Percentiles rank a stretch among this genome's conserved stretches.
Evolutionary conservation across 345 rosid species (phyloP).

Genomic region (Firmiana major): DNA sequence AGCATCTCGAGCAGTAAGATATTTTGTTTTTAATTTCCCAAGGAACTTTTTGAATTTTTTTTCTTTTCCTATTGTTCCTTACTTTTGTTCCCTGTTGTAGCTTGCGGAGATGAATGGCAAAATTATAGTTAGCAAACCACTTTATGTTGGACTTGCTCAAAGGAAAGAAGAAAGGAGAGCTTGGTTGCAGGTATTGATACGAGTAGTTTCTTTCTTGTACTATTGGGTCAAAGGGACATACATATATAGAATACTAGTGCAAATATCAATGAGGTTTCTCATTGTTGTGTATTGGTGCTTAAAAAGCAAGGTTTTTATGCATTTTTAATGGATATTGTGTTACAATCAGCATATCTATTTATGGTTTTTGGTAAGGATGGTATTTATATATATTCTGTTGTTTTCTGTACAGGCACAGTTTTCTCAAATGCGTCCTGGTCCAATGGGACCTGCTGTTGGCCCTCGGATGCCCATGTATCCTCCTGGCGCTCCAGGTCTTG

Average conservation of each 20-base stretch:
- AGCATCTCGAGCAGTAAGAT: slow-evolving; percentile 75
- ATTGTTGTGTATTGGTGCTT: not conserved
- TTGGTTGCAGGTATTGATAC: slow-evolving; percentile 62
- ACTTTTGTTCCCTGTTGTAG: slow-evolving; percentile 25
- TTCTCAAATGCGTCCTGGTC: slow-evolving; percentile 78
- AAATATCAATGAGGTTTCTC: not conserved
- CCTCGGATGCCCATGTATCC: slow-evolving; percentile 89
- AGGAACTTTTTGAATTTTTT: not conserved
- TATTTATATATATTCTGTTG: not conserved
- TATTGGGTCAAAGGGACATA: slow-evolving; percentile 10
- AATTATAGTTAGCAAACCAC: slow-evolving; percentile 82
- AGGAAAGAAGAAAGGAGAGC: slow-evolving; percentile 94
- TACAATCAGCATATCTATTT: not conserved
- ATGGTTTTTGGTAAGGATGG: not conserved
- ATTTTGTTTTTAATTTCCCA: slow-evolving; percentile 21
- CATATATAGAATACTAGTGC: not conserved
- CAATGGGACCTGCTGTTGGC: slow-evolving; percentile 69
- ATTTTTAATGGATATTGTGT: not conserved
- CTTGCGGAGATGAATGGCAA: slow-evolving; percentile 86
- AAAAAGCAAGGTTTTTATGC: not conserved
- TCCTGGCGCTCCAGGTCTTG: slow-evolving; percentile 72
- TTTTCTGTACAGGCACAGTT: slow-evolving; percentile 65
- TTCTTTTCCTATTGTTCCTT: not conserved
- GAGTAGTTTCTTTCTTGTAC: not conserved
- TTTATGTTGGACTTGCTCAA: slow-evolving; percentile 96